Evolutionary conservation across 805 yeast species (phyloP).

Genomic region (Kazachstania taianensis): DNA sequence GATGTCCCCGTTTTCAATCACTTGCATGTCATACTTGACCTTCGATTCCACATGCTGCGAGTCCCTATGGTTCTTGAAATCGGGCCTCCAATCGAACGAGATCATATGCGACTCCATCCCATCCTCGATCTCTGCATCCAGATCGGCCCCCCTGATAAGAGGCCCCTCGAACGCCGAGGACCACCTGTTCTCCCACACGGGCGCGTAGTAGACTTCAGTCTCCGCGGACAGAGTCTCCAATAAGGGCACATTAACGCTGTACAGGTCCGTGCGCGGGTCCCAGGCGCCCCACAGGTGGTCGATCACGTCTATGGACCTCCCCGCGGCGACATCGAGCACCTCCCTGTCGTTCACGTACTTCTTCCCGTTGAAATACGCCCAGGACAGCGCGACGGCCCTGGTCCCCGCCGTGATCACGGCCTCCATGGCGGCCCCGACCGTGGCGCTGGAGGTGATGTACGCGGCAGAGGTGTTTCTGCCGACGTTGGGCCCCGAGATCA

Average conservation of each 20-base stretch:
- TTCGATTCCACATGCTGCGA: slow-evolving; percentile 5
- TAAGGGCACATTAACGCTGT: slow-evolving; percentile 78
- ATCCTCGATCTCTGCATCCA: slow-evolving; percentile 37
- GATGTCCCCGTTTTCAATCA: slow-evolving; percentile 51
- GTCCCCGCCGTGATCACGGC: slow-evolving; percentile 58
- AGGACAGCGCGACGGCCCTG: slow-evolving; percentile 71
- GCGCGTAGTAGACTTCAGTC: slow-evolving; percentile 62
- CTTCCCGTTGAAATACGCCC: slow-evolving; percentile 54
- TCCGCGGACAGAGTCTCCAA: slow-evolving; percentile 37
- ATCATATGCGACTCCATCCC: slow-evolving; percentile 35
- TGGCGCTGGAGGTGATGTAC: slow-evolving; percentile 84
- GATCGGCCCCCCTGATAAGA: slow-evolving; percentile 5
- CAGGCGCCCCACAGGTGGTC: slow-evolving; percentile 50
- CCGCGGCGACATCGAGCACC: slow-evolving; percentile 54
- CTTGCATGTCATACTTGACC: slow-evolving; percentile 49
- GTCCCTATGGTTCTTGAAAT: slow-evolving; percentile 41
- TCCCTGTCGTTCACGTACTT: slow-evolving; percentile 37
- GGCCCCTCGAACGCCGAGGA: slow-evolving; percentile 42
- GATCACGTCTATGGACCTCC: slow-evolving; percentile 54
- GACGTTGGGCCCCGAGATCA: slow-evolving; percentile 89
- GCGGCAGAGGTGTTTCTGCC: slow-evolving; percentile 88
- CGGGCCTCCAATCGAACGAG: slow-evolving; percentile 74
- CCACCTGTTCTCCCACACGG: slow-evolving; percentile 81
- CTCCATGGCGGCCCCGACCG: slow-evolving; percentile 96
- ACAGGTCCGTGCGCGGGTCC: slow-evolving; percentile 53